phyloP scores from a whole-genome alignment of 805 yeast genomes.

The Starmerella apis region DNA sequence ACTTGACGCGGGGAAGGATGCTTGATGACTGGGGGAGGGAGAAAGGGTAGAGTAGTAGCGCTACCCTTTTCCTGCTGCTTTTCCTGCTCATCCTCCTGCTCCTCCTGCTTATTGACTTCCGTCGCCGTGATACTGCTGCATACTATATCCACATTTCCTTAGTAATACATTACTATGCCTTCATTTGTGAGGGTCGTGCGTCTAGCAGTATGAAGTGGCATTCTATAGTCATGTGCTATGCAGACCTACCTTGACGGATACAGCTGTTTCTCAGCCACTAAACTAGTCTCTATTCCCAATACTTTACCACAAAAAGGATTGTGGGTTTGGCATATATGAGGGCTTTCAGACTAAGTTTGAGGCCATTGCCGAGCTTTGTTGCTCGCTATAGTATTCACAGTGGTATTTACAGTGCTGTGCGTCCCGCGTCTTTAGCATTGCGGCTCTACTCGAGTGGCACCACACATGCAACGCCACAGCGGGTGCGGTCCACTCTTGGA shows the following conservation, averaged over 20 bases:
- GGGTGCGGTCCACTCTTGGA: conserved; percentile 19
- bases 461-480: conserved; percentile 5
- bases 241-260: not conserved
- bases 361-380: not conserved
- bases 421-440: not conserved
- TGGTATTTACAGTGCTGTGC: not conserved
- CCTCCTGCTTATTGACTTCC: no score
- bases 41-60: not conserved
- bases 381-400: not conserved
- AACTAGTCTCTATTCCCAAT: not conserved
- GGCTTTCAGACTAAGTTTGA: not conserved
- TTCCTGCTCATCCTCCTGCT: no score
- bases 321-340: not conserved
- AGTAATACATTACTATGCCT: no score
- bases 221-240: not conserved
- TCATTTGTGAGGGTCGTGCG: no score
- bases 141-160: no score
- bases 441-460: not conserved
- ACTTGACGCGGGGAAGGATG: conserved; percentile 3
- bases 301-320: not conserved
- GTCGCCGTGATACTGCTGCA: not conserved
- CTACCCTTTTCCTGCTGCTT: no score
- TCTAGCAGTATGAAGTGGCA: not conserved
- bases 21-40: not conserved
- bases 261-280: not conserved